Evolutionary conservation across 129 eudicot species (phyloP).

Genomic region (Tanacetum coccineum): DNA sequence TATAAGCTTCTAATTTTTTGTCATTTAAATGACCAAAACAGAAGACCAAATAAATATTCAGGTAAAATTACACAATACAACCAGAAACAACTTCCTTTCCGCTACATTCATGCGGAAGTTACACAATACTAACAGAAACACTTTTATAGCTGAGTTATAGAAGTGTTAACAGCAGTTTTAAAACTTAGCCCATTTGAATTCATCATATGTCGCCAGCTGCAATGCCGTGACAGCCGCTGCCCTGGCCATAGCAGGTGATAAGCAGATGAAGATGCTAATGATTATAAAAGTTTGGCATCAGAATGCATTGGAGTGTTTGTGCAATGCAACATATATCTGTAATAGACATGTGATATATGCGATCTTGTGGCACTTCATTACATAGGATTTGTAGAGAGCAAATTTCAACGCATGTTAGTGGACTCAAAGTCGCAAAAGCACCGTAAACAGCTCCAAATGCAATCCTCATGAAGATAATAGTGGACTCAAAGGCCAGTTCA

Average conservation of each 20-base stretch:
- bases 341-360: neutral
- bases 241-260: constrained; percentile 74
- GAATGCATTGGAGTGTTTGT: constrained; percentile 8
- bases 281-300: neutral
- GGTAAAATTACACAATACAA: no score
- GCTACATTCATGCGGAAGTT: no score
- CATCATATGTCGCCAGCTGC: constrained; percentile 93
- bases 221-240: constrained; percentile 96
- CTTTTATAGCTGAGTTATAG: no score
- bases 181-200: constrained; percentile 69
- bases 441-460: constrained; percentile 98
- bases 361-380: no score
- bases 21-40: no score
- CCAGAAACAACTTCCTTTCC: no score
- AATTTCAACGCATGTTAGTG: neutral
- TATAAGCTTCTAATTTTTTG: no score
- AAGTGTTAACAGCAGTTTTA: constrained; percentile 17
- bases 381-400: neutral
- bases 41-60: no score
- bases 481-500: constrained; percentile 96
- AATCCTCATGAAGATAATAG: constrained; percentile 91
- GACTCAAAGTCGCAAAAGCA: constrained; percentile 89
- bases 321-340: neutral
- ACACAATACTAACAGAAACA: no score
- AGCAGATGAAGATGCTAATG: neutral